Base-by-base conservation (phyloP, 2,329 filamentous ascomycete species). In the Microsporum ferrugineum region DNA sequence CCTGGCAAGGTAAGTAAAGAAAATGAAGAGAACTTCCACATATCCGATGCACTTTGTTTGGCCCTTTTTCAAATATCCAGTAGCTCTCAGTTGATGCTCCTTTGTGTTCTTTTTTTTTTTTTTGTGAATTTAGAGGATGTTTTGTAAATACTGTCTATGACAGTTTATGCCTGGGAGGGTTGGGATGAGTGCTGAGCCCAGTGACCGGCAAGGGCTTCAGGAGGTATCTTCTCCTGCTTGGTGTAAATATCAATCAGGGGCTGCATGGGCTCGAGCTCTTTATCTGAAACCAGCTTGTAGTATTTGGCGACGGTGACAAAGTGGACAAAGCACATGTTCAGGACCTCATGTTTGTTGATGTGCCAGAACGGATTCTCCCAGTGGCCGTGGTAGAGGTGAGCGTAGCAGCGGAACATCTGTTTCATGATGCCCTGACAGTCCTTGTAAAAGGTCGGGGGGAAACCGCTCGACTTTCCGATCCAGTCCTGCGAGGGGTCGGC, bases 401-500 rank as follows among this genome's bases (percentile, higher is more conserved):
- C 88, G 71, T 99, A 99, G 68, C 96, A 92, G 63, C 94, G 88
- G 81, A 99, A 97, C 88, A 99, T 97, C 77, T 96, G 94, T 69
- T 91, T 88, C 79, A 96, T 92, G 70, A 96, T 94, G 66, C 87
- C 87, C 79, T 95, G 91, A 79, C 92, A 94, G 67, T 96, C 91
- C 64, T 87, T 84, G 68, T 92, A 81, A 74, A 96, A 97, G 66
- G 89, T 88, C 65, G 88, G 84, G 1, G 94, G 94, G 75, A 99
- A 99, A 2, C 92, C 92, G 63, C 89, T 94, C 55, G 88, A 84
- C 78, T 95, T 95, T 69, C 94, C 94, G 61, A 96, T 82, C 89
- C 91, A 97, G 63, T 84, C 78, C 60, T 88, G 86, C 79, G 76
- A 4, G 73, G 77, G 69, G 45, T 78, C 77, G 17, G 88, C 76